These are phyloP conservation scores for Gastrolobium villosum DNA, from an alignment of 306 rosid species.

Conservation along the genomic window DNA sequence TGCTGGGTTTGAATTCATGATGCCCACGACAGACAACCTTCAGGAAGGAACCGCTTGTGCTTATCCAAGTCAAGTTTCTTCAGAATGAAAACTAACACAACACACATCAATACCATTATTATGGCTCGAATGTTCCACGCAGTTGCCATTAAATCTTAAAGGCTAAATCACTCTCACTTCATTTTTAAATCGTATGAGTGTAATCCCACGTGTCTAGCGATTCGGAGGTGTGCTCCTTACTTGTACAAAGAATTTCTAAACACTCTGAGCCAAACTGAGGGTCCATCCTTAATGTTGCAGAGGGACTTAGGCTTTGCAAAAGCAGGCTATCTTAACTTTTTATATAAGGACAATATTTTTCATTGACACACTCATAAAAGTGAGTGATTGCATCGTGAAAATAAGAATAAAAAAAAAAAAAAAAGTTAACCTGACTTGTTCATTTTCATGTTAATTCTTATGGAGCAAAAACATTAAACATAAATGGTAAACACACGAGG, in stretches of 20 bases:
- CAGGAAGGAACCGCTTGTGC: constrained; percentile 41
- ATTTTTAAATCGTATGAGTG: not conserved
- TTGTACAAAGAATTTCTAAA: not conserved
- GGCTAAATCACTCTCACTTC: not conserved
- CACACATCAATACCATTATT: not conserved
- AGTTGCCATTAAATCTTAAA: not conserved
- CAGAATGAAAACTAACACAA: constrained; percentile 15
- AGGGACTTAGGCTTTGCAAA: no score
- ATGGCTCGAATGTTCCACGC: constrained; percentile 3
- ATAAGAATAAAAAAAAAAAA: no score
- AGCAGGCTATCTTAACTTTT: no score
- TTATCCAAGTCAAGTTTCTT: constrained; percentile 39
- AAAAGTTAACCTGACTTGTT: no score
- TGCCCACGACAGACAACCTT: constrained; percentile 40
- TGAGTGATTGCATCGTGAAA: no score
- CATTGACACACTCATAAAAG: no score
- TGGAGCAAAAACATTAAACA: no score
- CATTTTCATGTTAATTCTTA: no score
- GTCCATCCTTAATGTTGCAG: no score
- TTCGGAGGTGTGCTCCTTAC: not conserved
- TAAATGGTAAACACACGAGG: no score
- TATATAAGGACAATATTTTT: no score
- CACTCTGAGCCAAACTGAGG: not conserved
- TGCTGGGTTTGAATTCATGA: constrained; percentile 50
- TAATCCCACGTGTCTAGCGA: not conserved